These are phyloP conservation scores for Ophiosphaerella narmari DNA, from an alignment of 2,329 filamentous ascomycete genomes.

Conservation along the genomic window DNA sequence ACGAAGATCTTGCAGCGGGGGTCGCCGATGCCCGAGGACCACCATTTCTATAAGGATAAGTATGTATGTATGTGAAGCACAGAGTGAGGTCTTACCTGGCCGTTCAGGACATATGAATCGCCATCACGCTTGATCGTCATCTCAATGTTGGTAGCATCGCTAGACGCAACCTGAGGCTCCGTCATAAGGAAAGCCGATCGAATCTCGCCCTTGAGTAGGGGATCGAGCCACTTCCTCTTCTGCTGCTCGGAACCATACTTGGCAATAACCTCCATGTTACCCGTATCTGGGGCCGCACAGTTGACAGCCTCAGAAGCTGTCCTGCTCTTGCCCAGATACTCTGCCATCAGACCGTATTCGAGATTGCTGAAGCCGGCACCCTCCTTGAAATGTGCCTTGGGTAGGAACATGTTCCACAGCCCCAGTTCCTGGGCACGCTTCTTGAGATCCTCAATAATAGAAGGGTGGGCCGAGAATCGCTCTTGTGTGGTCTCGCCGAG, in stretches of 20 bases:
- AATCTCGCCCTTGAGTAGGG: constrained; percentile 82
- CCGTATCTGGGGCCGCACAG: constrained; percentile 88
- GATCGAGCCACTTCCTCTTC: constrained; percentile 81
- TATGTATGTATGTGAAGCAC: background rate
- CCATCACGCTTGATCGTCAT: constrained; percentile 82
- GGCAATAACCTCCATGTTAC: constrained; percentile 93
- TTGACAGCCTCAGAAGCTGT: constrained; percentile 76
- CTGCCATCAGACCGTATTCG: constrained; percentile 97
- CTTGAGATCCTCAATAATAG: constrained; percentile 88
- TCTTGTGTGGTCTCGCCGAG: constrained; percentile 70
- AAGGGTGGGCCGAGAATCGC: constrained; percentile 79
- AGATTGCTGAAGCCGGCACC: constrained; percentile 93
- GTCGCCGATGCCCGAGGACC: constrained; percentile 95
- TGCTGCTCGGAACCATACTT: constrained; percentile 87
- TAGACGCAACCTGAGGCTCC: constrained; percentile 84
- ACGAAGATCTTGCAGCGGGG: constrained; percentile 91
- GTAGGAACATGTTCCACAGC: constrained; percentile 98
- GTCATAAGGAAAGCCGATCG: constrained; percentile 94
- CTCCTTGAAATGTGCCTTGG: constrained; percentile 92
- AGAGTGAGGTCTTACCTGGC: constrained; percentile 60
- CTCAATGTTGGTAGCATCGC: constrained; percentile 91
- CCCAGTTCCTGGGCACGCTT: constrained; percentile 78
- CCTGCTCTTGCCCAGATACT: constrained; percentile 86
- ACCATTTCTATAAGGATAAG: constrained; percentile 84
- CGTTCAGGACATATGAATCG: constrained; percentile 88